phyloP scores from a whole-genome alignment of 257 asterid species.

The Phtheirospermum japonicum region DNA sequence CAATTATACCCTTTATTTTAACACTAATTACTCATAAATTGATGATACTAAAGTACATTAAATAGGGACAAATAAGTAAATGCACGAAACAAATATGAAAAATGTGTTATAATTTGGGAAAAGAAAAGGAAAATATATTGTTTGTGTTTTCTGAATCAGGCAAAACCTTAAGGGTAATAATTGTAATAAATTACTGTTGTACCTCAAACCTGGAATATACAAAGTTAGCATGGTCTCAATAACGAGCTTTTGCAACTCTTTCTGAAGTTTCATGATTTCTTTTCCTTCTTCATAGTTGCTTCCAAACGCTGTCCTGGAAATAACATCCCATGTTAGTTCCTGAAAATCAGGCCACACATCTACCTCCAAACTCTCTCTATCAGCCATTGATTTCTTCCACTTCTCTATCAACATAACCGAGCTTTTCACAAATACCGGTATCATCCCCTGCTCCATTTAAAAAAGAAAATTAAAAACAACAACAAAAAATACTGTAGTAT shows the following conservation, averaged over 20 bases:
- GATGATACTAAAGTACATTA: no score
- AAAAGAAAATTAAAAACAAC: not conserved
- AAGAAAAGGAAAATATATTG: no score
- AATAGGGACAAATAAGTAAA: no score
- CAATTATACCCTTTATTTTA: no score
- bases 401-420: slow-evolving; percentile 32
- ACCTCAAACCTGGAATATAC: slow-evolving; percentile 51
- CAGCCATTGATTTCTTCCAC: slow-evolving; percentile 37
- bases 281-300: slow-evolving; percentile 42
- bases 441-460: slow-evolving; percentile 37
- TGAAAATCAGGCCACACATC: slow-evolving; percentile 53
- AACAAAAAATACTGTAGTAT: not conserved
- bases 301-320: slow-evolving; percentile 53
- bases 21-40: no score
- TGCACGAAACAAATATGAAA: no score
- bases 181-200: no score
- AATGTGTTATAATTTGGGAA: no score
- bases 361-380: slow-evolving; percentile 36
- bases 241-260: slow-evolving; percentile 46
- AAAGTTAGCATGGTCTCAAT: slow-evolving; percentile 39
- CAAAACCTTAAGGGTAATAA: no score
- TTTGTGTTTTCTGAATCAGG: no score
- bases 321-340: slow-evolving; percentile 37
- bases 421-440: slow-evolving; percentile 37
- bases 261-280: slow-evolving; percentile 42